Evolutionary conservation across 192 early-diverging fungal genomes (phyloP), one percentile per base, ranked within the genome.

Genomic region (Linnemannia exigua): DNA sequence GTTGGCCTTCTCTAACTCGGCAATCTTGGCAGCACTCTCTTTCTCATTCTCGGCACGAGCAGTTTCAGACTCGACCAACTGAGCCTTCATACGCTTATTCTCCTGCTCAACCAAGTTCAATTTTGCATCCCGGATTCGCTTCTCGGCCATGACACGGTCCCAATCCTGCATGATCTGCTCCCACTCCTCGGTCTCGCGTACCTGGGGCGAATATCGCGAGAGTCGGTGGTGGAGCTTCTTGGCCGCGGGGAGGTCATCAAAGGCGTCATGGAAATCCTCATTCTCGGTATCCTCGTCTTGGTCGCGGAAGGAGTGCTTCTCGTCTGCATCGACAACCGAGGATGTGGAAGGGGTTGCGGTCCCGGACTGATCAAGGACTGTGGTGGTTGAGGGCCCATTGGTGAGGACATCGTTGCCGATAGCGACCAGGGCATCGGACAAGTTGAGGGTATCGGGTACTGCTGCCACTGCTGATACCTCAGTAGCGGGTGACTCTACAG

Each of bases 111-210:
- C 84, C 11, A 86, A 50, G 71, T 86, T 76, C 15, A 86, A 61
- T 41, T 80, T 86, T 0, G 84, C 84, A 63, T 86, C 84, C 70
- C 77, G 84, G 70, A 86, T 86, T 2, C 84, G 84, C 48, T 86
- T 86, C 79, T 86, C 84, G 28, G 84, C 78, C 84, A 86, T 86
- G 75, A 86, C 84, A 12, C 84, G 84, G 25, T 86, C 84, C 84
- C 84, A 86, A 36, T 86, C 84, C 70, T 86, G 84, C 84, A 86
- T 86, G 70, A 86, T 86, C 70, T 86, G 84, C 33, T 80, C 78
- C 84, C 84, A 86, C 51, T 86, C 84, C 12, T 79, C 74, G 8
- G 77, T 73, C 37, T 86, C 84, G 5, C 84, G 79, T 20, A 86
- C 75, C 20, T 86, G 79, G 11, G 84, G 84, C 3, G 84, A 86